Evolutionary conservation across 139 green algal genomes (phyloP).

Genomic region (Haematococcus sp.): DNA sequence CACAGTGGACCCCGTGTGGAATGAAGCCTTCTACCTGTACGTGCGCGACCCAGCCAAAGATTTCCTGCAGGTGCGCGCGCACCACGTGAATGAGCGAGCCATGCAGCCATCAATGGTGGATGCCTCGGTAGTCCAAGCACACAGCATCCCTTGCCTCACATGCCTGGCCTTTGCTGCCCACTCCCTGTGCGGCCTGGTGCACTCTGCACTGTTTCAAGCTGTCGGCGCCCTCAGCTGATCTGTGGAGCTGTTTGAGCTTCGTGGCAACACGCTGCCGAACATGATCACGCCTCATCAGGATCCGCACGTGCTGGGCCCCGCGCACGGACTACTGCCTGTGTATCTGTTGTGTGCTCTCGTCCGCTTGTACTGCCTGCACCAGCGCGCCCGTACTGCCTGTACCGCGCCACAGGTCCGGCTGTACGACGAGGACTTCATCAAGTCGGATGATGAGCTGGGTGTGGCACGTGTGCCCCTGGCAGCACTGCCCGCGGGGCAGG

Average conservation of each 20-base stretch:
- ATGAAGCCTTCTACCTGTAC: constrained; percentile 50
- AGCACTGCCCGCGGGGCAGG: constrained; percentile 8
- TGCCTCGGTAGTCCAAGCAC: too few species aligned
- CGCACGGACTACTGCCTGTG: neutral
- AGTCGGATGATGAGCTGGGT: constrained; percentile 53
- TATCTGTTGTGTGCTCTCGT: neutral
- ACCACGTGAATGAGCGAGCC: neutral
- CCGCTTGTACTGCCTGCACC: neutral
- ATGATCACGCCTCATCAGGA: too few species aligned
- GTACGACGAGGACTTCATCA: constrained; percentile 47
- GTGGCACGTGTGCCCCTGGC: constrained; percentile 32
- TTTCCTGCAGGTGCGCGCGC: neutral
- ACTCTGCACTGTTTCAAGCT: neutral
- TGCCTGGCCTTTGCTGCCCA: too few species aligned
- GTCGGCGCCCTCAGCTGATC: neutral
- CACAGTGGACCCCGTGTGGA: constrained; percentile 42
- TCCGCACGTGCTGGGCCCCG: too few species aligned
- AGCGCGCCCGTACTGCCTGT: neutral
- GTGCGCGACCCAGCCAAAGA: constrained; percentile 19
- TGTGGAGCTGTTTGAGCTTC: neutral
- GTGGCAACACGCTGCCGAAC: too few species aligned
- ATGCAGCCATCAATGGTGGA: neutral
- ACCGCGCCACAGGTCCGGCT: constrained; percentile 43
- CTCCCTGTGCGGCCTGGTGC: neutral
- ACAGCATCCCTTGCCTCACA: too few species aligned